phyloP scores from a whole-genome alignment of 106 monocot species.

The Hemerocallis citrina region DNA sequence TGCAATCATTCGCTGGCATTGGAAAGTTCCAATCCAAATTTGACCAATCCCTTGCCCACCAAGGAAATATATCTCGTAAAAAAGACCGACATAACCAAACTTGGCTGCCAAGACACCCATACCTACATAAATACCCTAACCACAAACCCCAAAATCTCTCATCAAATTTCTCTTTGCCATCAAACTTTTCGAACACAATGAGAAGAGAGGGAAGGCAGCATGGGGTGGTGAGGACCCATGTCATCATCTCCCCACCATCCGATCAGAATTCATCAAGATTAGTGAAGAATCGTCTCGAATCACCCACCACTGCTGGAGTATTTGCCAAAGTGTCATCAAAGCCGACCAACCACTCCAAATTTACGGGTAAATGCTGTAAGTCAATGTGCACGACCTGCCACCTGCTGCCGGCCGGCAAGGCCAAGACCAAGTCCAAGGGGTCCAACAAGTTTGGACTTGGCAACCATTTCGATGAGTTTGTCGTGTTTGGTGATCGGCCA shows the following conservation, averaged over 20 bases:
- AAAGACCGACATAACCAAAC: not conserved
- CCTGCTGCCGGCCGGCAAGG: slow-evolving; percentile 7
- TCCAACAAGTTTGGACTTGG: not conserved
- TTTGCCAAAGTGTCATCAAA: slow-evolving; percentile 30
- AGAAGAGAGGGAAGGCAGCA: slow-evolving; percentile 45
- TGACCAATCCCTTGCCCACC: not conserved
- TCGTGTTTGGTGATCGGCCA: too few relatives aligned
- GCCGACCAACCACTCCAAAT: slow-evolving; percentile 56
- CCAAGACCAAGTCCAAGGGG: slow-evolving; percentile 33
- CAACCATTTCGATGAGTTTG: too few relatives aligned
- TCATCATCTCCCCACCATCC: not conserved
- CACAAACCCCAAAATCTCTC: not conserved
- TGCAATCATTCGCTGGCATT: too few relatives aligned
- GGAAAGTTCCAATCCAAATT: too few relatives aligned
- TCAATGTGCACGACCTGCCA: slow-evolving; percentile 17
- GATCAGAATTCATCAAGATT: not conserved
- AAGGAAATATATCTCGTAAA: not conserved
- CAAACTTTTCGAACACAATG: slow-evolving; percentile 13
- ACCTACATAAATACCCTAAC: not conserved
- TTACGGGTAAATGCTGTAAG: slow-evolving; percentile 23
- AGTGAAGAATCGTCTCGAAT: not conserved
- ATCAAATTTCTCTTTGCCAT: not conserved
- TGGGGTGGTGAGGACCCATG: slow-evolving; percentile 29
- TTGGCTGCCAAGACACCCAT: not conserved
- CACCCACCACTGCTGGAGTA: slow-evolving; percentile 14